phyloP scores from a whole-genome alignment of 2,329 filamentous ascomycete species.

The Exophiala spinifera region DNA sequence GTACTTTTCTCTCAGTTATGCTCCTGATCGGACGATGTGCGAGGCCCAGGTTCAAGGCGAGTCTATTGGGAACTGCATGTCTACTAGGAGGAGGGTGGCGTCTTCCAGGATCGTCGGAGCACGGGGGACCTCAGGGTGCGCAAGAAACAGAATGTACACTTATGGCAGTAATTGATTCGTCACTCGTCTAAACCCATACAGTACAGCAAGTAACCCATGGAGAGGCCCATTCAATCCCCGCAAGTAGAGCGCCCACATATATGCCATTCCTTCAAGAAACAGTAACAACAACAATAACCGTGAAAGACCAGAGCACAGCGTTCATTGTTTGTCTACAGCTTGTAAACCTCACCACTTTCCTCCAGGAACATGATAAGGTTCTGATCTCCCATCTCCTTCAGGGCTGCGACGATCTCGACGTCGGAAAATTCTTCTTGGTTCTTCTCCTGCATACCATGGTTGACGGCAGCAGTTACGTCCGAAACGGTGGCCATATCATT shows the following conservation, averaged over 20 bases:
- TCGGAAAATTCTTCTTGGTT: slow-evolving; percentile 62
- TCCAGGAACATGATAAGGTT: slow-evolving; percentile 81
- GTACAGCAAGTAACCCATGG: too few species aligned
- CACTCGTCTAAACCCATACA: too few species aligned
- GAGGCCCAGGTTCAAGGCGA: slow-evolving; percentile 37
- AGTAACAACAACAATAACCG: not conserved
- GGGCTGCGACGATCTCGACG: slow-evolving; percentile 70
- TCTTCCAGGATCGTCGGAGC: too few species aligned
- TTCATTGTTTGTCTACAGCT: slow-evolving; percentile 15
- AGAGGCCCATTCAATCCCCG: too few species aligned
- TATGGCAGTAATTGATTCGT: too few species aligned
- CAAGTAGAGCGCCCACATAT: too few species aligned
- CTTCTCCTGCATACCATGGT: slow-evolving; percentile 55
- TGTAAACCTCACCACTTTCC: slow-evolving; percentile 28
- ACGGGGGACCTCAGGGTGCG: too few species aligned
- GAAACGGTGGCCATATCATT: slow-evolving; percentile 78
- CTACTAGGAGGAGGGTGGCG: too few species aligned
- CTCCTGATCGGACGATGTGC: slow-evolving; percentile 31
- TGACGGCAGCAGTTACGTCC: slow-evolving; percentile 74
- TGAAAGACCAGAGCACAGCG: not conserved
- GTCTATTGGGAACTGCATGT: slow-evolving; percentile 37
- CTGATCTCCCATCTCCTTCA: slow-evolving; percentile 73
- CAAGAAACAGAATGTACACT: too few species aligned
- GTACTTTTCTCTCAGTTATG: slow-evolving; percentile 35
- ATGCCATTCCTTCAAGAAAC: too few species aligned